phyloP scores from a whole-genome alignment of 805 yeast species.

The Kodamaea kakaduensis region DNA sequence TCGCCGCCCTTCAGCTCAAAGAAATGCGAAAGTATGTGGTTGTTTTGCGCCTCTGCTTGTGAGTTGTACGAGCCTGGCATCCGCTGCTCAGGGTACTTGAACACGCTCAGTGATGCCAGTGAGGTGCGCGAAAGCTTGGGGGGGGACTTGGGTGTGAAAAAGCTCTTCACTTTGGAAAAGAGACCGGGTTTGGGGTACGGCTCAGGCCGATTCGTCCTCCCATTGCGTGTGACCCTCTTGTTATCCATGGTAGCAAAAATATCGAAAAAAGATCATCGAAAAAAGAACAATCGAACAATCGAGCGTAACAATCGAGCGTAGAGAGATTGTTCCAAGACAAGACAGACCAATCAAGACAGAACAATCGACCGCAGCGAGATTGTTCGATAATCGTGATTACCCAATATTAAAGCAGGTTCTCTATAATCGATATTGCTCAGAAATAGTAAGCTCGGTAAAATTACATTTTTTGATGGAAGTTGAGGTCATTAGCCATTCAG shows the following conservation, averaged over 20 bases:
- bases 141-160: conserved; percentile 14
- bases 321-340: too few species aligned
- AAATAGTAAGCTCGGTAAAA: too few species aligned
- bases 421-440: too few species aligned
- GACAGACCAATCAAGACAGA: too few species aligned
- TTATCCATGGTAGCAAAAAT: conserved; percentile 38
- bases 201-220: conserved; percentile 22
- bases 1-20: conserved; percentile 69
- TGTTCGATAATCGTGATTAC: too few species aligned
- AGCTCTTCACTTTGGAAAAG: conserved; percentile 26
- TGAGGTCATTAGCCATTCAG: too few species aligned
- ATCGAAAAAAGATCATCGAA: too few species aligned
- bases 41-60: conserved; percentile 37
- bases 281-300: too few species aligned
- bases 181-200: conserved; percentile 25
- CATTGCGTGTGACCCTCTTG: conserved; percentile 29
- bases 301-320: too few species aligned
- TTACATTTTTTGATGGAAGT: too few species aligned
- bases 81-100: conserved; percentile 7
- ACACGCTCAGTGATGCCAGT: conserved; percentile 1
- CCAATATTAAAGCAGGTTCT: too few species aligned
- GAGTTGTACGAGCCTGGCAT: conserved; percentile 11
- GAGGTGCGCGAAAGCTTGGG: conserved; percentile 1
- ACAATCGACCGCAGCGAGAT: too few species aligned
- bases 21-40: conserved; percentile 55